phyloP scores from a whole-genome alignment of 192 early-diverging fungal genomes.

The Haplosporangium gracile region DNA sequence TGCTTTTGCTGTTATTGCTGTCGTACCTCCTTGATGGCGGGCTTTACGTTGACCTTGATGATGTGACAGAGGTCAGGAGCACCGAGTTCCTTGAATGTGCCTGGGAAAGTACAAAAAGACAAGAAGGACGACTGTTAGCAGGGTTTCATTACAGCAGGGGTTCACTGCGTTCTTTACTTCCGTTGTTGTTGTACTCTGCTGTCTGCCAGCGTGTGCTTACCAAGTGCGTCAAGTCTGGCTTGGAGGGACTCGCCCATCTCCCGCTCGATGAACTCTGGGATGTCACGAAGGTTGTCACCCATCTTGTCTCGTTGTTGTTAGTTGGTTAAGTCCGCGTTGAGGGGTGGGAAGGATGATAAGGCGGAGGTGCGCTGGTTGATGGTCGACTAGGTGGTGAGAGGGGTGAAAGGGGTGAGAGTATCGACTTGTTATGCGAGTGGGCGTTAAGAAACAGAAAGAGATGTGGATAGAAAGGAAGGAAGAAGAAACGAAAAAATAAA shows the following conservation, averaged over 20 bases:
- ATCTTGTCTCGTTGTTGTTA: conserved; percentile 3
- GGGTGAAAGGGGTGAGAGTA: too few relatives aligned
- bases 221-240: conserved; percentile 90
- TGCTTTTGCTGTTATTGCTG: background rate
- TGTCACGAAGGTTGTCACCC: conserved; percentile 80
- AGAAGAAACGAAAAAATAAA: background rate
- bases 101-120: conserved; percentile 51
- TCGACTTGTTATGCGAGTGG: too few relatives aligned
- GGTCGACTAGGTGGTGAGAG: too few relatives aligned
- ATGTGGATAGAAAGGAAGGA: background rate
- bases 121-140: conserved; percentile 11
- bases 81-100: conserved; percentile 91
- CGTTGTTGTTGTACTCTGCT: too few relatives aligned
- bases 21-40: conserved; percentile 80
- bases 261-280: conserved; percentile 98
- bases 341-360: background rate
- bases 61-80: conserved; percentile 98
- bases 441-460: background rate
- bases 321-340: background rate
- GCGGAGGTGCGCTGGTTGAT: too few relatives aligned
- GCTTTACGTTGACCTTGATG: conserved; percentile 90
- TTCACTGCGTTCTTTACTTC: too few relatives aligned
- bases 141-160: background rate
- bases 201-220: conserved; percentile 61
- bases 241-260: conserved; percentile 90